Base-by-base conservation (phyloP, 495 filamentous ascomycete species). In the Parathielavia appendiculata region DNA sequence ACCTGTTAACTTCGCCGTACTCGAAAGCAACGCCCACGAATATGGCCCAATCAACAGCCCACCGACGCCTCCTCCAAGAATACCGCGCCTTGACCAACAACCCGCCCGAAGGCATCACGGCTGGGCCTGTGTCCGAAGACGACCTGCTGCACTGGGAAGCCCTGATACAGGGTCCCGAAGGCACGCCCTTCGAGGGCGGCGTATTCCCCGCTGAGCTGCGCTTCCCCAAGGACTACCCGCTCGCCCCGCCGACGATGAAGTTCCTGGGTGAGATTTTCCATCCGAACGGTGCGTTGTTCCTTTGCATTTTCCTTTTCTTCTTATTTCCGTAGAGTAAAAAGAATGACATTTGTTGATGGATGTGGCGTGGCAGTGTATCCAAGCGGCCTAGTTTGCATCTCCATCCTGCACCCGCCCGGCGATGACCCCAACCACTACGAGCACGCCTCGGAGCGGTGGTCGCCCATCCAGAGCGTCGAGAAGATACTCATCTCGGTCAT, bases 351-450 rank as follows among this genome's bases (percentile, higher is more conserved):
- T 30, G 46, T 13, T 49, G 30, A 49, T 17, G 13, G 2, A 14
- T 9, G 9, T 5, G 7, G 23, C n/a, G 9, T 49, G 12, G 26
- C 51, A 97, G 93, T 98, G 34, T 98, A 98, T 68, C 81, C 89
- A 36, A 89, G 85, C 68, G 93, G 93, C 58, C 77, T 86, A 19
- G 93, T 99, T 58, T 99, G 93, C 74, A 99, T 99, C 60, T 93
- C 89, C 14, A 99, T 99, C 77, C 84, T 99, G 11, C 93, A 99
- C 75, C 87, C 95, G 5, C 93, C 93, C n/a, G 92, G 91, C 62
- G 95, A 99, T 70, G 93, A 99, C 73, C 92, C 93, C 60, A 95
- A 95, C 72, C 95, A 97, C 72, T 99, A 99, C 78, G 93, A 99
- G 74, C 88, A 92, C 64, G 95, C 95, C 22, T 88, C 84, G 19